These are phyloP conservation scores for Paecilomyces fulvus DNA, from an alignment of 2,329 filamentous ascomycete species.

Conservation along the genomic window DNA sequence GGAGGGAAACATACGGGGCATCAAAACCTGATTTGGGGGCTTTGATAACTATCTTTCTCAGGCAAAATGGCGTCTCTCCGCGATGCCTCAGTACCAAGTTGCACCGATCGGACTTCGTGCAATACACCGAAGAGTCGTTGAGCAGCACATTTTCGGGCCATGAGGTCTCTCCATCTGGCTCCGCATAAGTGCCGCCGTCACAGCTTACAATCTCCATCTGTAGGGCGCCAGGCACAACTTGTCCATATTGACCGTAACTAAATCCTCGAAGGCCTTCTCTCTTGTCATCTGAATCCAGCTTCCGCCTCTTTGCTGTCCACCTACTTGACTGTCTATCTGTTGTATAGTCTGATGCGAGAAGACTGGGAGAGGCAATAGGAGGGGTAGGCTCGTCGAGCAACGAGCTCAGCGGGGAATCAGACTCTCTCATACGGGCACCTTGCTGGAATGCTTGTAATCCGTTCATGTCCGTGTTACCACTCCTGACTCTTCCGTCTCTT, in stretches of 20 bases:
- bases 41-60: conserved; percentile 82
- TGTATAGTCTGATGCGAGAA: conserved; percentile 17
- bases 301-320: conserved; percentile 56
- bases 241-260: conserved; percentile 77
- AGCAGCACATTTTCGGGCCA: conserved; percentile 73
- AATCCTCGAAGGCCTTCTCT: conserved; percentile 47
- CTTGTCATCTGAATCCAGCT: conserved; percentile 56
- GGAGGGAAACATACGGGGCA: conserved; percentile 60
- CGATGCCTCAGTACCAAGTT: conserved; percentile 80
- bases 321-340: conserved; percentile 29
- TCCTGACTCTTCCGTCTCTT: conserved; percentile 5
- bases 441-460: conserved; percentile 6
- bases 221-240: conserved; percentile 72
- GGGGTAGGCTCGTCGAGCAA: conserved; percentile 19
- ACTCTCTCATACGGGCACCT: conserved; percentile 11
- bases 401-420: conserved; percentile 12
- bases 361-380: conserved; percentile 16
- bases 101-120: conserved; percentile 77
- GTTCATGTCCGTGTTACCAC: conserved; percentile 4
- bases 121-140: conserved; percentile 78
- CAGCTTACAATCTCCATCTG: conserved; percentile 85
- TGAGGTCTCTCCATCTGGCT: conserved; percentile 47
- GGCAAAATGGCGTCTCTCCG: conserved; percentile 68
- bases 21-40: conserved; percentile 75
- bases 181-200: conserved; percentile 67